phyloP scores from a whole-genome alignment of 2,329 filamentous ascomycete species.

The Penicillium brasilianum region DNA sequence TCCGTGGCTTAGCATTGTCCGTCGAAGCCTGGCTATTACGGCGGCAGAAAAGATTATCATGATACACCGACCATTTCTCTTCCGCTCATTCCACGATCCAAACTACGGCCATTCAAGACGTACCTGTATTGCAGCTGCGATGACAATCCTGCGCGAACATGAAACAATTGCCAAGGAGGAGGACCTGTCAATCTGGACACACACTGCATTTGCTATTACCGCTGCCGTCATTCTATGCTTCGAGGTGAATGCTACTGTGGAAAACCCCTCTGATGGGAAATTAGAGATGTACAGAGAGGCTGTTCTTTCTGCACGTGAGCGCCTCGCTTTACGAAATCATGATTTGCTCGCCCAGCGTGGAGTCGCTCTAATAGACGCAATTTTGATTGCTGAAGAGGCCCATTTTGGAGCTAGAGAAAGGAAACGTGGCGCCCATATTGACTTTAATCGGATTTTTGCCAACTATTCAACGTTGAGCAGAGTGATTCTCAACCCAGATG shows the following conservation, averaged over 20 bases:
- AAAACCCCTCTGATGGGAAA: constrained; percentile 19
- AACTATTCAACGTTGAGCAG: constrained; percentile 32
- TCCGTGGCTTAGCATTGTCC: constrained; percentile 42
- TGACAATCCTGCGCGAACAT: constrained; percentile 44
- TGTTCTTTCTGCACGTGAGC: constrained; percentile 28
- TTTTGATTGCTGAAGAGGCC: constrained; percentile 28
- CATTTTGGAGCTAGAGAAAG: constrained; percentile 4
- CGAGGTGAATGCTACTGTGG: constrained; percentile 28
- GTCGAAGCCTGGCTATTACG: constrained; percentile 45
- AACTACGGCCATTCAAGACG: constrained; percentile 41
- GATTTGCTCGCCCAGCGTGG: constrained; percentile 34
- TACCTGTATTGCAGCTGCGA: constrained; percentile 47
- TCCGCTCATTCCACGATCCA: constrained; percentile 40
- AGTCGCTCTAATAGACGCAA: constrained; percentile 34
- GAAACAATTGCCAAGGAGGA: constrained; percentile 32
- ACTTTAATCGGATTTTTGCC: constrained; percentile 29
- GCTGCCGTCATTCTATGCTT: constrained; percentile 36
- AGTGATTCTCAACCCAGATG: constrained; percentile 17
- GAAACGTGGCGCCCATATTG: constrained; percentile 17
- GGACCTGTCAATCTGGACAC: constrained; percentile 35
- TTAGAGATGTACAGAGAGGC: constrained; percentile 30
- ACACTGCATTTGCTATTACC: constrained; percentile 36
- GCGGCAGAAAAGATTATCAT: constrained; percentile 51
- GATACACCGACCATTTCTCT: constrained; percentile 48
- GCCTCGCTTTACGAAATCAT: constrained; percentile 26